Conservation (phyloP, 495 filamentous ascomycete species). For the Xylaria flabelliformis region DNA sequence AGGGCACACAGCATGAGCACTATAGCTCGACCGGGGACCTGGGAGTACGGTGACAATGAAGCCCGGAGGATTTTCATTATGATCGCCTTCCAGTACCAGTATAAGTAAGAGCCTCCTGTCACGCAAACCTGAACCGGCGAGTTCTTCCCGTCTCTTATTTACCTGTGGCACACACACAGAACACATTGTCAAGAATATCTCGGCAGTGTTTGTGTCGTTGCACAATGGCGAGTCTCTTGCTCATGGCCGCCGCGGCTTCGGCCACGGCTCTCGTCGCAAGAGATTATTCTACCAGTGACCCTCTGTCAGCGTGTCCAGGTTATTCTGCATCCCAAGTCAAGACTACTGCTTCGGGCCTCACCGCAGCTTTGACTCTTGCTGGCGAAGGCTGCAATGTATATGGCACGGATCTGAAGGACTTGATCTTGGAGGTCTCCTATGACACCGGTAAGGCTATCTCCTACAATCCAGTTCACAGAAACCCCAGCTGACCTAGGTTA, state of each 20-base stretch:
- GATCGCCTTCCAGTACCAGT: background rate
- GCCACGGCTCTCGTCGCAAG: constrained; percentile 35
- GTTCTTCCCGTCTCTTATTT: background rate
- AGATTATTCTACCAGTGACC: constrained; percentile 36
- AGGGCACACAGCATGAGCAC: constrained; percentile 16
- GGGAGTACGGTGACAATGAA: background rate
- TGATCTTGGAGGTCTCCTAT: constrained; percentile 76
- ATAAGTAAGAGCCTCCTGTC: constrained; percentile 12
- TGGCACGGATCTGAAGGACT: constrained; percentile 68
- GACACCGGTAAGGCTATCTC: constrained; percentile 65
- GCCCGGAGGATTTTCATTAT: constrained; percentile 6
- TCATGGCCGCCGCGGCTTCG: constrained; percentile 38
- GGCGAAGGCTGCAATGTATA: constrained; percentile 74
- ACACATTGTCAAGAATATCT: background rate
- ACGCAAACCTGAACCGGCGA: background rate
- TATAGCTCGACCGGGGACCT: background rate
- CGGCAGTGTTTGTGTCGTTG: constrained; percentile 1
- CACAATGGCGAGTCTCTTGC: constrained; percentile 36
- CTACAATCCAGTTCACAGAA: background rate
- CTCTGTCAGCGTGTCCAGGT: constrained; percentile 64
- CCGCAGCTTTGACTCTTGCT: constrained; percentile 70
- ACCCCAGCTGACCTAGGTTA: constrained; percentile 40
- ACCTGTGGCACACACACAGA: background rate
- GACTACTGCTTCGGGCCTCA: constrained; percentile 57
- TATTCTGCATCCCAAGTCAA: constrained; percentile 73